Evolutionary conservation across 495 filamentous ascomycete genomes (phyloP), one percentile per base, ranked within the genome.

Genomic region (Acidomyces sp.): DNA sequence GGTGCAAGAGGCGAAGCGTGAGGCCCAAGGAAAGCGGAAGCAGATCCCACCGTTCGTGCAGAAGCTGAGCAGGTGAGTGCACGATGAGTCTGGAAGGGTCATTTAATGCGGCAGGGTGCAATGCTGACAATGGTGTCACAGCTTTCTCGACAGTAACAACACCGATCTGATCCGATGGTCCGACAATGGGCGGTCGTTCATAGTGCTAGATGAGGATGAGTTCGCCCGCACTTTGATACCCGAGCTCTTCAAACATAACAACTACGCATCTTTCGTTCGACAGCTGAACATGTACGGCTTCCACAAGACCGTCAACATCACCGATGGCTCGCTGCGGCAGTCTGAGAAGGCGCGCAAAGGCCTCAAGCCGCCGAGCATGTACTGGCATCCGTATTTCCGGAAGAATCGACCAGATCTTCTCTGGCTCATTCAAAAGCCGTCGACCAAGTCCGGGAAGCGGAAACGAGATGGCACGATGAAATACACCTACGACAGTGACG

Each of bases 211-310:
- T 54, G 90, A 99, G 59, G 90, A 99, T 55, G 92, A 96, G 57
- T 99, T 99, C 60, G 92, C 90, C n/a, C 87, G 85, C 57, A 93
- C 79, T 0, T 59, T 99, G 43, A 96, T 99, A 34, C 90, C 90
- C 2, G 90, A 96, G 55, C 69, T 95, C 6, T 99, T 96, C 72
- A 99, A 99, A 57, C 92, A 96, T 62, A 96, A 94, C 60, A 99
- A 96, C 60, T 99, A 96, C 59, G 87, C 90, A 5, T 96, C 92
- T 1, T 99, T 99, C 53, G 90, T 99, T 19, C 82, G 90, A 7
- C 90, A 97, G 55, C 70, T 97, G 46, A 97, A 97, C 55, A 96
- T 97, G 90, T 97, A 99, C 58, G 90, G 90, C 6, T 99, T 99
- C 55, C 90, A 99, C 60, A 99, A 99, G 66, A 84, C 88, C 37